Percentiles rank a stretch among this genome's conserved stretches.
phyloP scores from a whole-genome alignment of 306 rosid genomes.

The Malus asiatica region DNA sequence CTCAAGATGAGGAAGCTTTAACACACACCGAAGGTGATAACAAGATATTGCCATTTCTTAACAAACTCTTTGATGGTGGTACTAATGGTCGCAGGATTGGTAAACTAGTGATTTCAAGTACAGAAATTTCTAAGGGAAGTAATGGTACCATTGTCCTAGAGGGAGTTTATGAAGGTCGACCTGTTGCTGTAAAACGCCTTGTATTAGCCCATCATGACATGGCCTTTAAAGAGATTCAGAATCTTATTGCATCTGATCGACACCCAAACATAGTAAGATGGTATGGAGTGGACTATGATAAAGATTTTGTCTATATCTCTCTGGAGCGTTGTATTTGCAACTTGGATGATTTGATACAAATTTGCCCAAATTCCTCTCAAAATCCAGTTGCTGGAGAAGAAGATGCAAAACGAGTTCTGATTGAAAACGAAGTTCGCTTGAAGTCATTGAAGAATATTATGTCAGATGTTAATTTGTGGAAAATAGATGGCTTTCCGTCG shows the following conservation, averaged over 20 bases:
- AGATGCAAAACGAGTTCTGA: slow-evolving; percentile 18
- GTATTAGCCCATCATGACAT: slow-evolving; percentile 65
- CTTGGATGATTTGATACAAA: slow-evolving; percentile 54
- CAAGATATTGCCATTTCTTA: slow-evolving; percentile 17
- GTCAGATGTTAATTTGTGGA: slow-evolving; percentile 40
- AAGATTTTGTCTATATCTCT: slow-evolving; percentile 73
- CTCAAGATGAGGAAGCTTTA: slow-evolving; percentile 25
- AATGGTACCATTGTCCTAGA: slow-evolving; percentile 76
- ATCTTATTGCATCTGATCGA: slow-evolving; percentile 63
- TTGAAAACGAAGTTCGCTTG: slow-evolving; percentile 25
- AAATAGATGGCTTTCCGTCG: slow-evolving; percentile 49
- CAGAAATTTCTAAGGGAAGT: slow-evolving; percentile 81
- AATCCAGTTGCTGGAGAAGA: slow-evolving; percentile 11
- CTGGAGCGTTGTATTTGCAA: slow-evolving; percentile 71
- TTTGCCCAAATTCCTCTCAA: slow-evolving; percentile 22
- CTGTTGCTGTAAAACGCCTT: slow-evolving; percentile 85
- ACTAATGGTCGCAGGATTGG: slow-evolving; percentile 56
- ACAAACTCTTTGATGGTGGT: slow-evolving; percentile 30
- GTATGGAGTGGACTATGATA: slow-evolving; percentile 78
- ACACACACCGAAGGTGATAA: slow-evolving; percentile 3
- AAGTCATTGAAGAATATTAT: slow-evolving; percentile 25
- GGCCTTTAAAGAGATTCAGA: slow-evolving; percentile 70
- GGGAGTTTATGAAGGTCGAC: slow-evolving; percentile 68
- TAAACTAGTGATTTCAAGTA: slow-evolving; percentile 50
- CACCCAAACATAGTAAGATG: slow-evolving; percentile 83